Base-by-base conservation (phyloP, 306 rosid genomes). In the Casuarina cunninghamiana region DNA sequence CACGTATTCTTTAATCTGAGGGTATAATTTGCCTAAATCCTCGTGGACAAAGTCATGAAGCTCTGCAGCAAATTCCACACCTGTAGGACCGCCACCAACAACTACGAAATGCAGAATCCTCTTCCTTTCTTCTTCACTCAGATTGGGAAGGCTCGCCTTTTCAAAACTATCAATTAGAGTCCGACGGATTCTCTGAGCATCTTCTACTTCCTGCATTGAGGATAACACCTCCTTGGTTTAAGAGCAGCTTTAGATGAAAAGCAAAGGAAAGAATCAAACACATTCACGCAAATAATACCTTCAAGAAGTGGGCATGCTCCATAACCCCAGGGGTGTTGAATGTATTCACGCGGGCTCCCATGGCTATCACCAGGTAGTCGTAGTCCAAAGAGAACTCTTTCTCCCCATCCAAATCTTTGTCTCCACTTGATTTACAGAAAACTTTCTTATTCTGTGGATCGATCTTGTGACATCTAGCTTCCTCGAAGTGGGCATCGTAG, bases 31-130 rank as follows among this genome's bases (percentile, higher is more conserved):
- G 82, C 81, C 81, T 83, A 96, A 87, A 86, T 96, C 99, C 55
- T 86, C 98, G 16, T 87, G 90, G 75, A 93, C 91, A 80, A 80
- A 96, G 80, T 96, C 99, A 81, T 93, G 96, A 86, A 96, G 99
- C 75, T 89, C 88, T 62, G 99, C 99, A 63, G 99, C 99, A 80
- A 96, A 96, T 84, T 96, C 99, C 74, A 93, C 99, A 55, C 98
- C 99, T 37, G 99, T 91, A 53, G 99, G 99, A 67, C 99, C 99
- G 76, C 99, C 98, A 55, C 99, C 98, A 74, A 93, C 96, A 71
- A 96, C 71, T 72, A 97, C 99, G 83, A 96, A 96, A 81, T 93
- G 97, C 79, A 95, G 97, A 86, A 95, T 88, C 78, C 93, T 88
- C 84, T 88, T 88, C 88, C 77, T 91, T 80, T 95, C 99, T 72